Evolutionary conservation across 2,329 filamentous ascomycete genomes (phyloP), one percentile per base, ranked within the genome.

Genomic region (Claviceps purpurea): DNA sequence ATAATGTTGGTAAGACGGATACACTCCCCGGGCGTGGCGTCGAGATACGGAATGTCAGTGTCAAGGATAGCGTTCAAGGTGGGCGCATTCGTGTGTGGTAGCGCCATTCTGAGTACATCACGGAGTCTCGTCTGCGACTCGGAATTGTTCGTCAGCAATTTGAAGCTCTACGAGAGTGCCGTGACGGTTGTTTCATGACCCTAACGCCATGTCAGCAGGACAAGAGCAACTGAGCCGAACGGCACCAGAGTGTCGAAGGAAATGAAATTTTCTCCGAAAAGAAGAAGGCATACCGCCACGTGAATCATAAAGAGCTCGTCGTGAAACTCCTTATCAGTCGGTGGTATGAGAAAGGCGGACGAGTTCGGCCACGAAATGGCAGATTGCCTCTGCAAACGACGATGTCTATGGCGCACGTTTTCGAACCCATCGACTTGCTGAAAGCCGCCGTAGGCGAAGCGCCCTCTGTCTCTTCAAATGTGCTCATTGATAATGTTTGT

Each of bases 121-220:
- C 58, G 62, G 5, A 68, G 53, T 7, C 50, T 51, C 0, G 39
- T 26, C 42, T 62, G 60, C 5, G 40, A 46, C 6, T 38, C 22
- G 5, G 54, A 54, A 20, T 58, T 50, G 18, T 54, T 53, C 16
- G 53, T 49, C 10, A 62, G 44, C 26, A 58, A 55, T 51, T 61
- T 63, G 22, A 55, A 39, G 6, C 47, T 48, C 55, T 59, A 63
- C 39, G 45, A 49, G 4, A 62, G 48, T 3, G 57, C 54, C 16
- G 54, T 55, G 10, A 52, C 49, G 0, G 60, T 59, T 1, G 61
- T 59, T 10, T 63, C 61, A 38, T 62, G 57, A 10, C 61, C 59
- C 53, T 56, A 38, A 18, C 1, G 14, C n/a, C 2, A 34, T 22
- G 18, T n/a, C 26, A 52, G 20, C 7, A 24, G 8, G 8, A 10